Conservation (phyloP, 2,329 filamentous ascomycete genomes). For the Stagonosporopsis cucurbitacearum region DNA sequence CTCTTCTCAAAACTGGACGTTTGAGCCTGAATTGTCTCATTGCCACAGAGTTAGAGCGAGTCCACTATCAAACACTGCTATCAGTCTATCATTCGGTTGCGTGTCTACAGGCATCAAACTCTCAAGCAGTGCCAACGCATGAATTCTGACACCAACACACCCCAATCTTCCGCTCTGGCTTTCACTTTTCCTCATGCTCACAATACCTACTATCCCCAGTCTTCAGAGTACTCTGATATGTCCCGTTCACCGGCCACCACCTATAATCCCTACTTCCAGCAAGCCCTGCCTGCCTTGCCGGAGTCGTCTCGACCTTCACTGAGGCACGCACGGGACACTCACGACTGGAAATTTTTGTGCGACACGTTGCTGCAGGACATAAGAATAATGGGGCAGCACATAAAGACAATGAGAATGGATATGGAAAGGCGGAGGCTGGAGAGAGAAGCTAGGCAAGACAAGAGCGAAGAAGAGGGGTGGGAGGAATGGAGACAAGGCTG, state of each 20-base stretch:
- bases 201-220: no score
- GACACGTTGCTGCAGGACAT: slow-evolving; percentile 1
- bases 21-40: no score
- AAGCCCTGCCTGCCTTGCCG: background rate
- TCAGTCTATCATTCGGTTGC: no score
- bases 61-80: no score
- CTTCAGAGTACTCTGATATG: background rate
- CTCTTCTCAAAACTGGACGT: no score
- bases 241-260: background rate
- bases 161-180: no score
- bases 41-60: no score
- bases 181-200: no score
- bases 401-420: background rate
- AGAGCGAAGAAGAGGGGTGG: background rate
- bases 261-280: background rate
- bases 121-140: no score
- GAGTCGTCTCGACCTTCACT: background rate
- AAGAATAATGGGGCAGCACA: background rate
- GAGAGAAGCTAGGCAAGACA: background rate
- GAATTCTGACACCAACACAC: no score
- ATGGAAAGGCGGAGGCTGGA: background rate
- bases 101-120: no score
- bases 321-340: background rate
- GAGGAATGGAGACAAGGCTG: background rate
- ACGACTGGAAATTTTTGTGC: background rate